Evolutionary conservation across 192 early-diverging fungal genomes (phyloP), one percentile per base, ranked within the genome.

Genomic region (Rhizoclosmatium globosum): DNA sequence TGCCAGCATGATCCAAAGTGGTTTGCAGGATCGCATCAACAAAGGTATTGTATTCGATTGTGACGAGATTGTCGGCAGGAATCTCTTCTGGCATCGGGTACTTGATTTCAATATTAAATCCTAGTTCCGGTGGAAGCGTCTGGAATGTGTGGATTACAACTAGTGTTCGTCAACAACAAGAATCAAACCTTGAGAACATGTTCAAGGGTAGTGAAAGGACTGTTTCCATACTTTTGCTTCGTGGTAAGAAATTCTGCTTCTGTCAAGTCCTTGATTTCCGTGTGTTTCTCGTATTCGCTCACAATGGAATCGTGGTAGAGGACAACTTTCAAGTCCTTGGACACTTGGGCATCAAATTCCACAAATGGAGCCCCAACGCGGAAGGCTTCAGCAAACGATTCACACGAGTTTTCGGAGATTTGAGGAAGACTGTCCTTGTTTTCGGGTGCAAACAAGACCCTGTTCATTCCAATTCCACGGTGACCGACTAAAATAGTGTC

Each of bases 91-190:
- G 84, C 90, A 94, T 94, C 3, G 97, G 97, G 72, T 97, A 98
- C 84, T 98, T 98, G 83, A 98, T 90, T 81, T 98, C 97, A 68
- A 98, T 94, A 76, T 97, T 97, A 79, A 97, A 98, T 3, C 95
- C 96, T 44, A 94, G 90, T 7, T 83, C 78, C 3, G 82, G 79
- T 0, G 96, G 95, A 23, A 97, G 90, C 41, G 81, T 87, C 88
- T 93, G n/a, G n/a, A n/a, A n/a, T n/a, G n/a, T n/a, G n/a, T n/a
- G n/a, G n/a, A n/a, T n/a, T n/a, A n/a, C n/a, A n/a, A n/a, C n/a
- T n/a, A n/a, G n/a, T n/a, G n/a, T n/a, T n/a, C n/a, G n/a, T n/a
- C n/a, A n/a, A n/a, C n/a, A n/a, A n/a, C n/a, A n/a, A n/a, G n/a
- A n/a, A n/a, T n/a, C n/a, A n/a, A 19, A 82, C 73, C 72, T 79